Evolutionary conservation across 2,329 filamentous ascomycete genomes (phyloP).

Genomic region (Colletotrichum trifolii): DNA sequence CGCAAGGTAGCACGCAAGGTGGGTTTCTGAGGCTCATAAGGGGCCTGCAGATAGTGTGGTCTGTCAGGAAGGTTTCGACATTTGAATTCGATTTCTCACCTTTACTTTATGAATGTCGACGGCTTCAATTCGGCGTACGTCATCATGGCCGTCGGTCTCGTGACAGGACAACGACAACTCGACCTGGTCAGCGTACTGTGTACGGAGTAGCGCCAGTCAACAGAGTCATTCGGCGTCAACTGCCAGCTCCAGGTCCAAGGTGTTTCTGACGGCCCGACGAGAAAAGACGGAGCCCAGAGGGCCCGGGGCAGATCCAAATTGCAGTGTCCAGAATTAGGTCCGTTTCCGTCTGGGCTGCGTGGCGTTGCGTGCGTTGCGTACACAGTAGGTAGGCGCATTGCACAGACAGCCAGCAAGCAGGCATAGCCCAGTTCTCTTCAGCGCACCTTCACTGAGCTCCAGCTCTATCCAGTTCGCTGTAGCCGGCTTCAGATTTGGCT

Average conservation of each 20-base stretch:
- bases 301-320: neutral
- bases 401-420: neutral
- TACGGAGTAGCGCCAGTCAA: neutral
- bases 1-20: slow-evolving; percentile 27
- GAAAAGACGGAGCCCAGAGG: no score
- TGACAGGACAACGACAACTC: no score
- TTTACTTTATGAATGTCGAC: slow-evolving; percentile 11
- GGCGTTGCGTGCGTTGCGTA: neutral
- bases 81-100: neutral
- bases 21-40: slow-evolving; percentile 8
- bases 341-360: slow-evolving; percentile 12
- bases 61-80: neutral
- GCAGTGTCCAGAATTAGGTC: slow-evolving; percentile 23
- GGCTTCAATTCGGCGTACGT: neutral
- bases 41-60: slow-evolving; percentile 5
- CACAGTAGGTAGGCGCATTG: slow-evolving; percentile 4
- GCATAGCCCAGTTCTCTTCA: neutral
- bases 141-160: neutral
- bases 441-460: no score
- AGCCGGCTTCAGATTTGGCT: no score
- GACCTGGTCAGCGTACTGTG: no score
- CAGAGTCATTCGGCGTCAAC: slow-evolving; percentile 11
- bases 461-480: no score
- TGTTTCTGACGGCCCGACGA: no score
- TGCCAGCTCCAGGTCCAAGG: no score